Evolutionary conservation across 345 rosid species (phyloP).

Genomic region (Populus simonii): DNA sequence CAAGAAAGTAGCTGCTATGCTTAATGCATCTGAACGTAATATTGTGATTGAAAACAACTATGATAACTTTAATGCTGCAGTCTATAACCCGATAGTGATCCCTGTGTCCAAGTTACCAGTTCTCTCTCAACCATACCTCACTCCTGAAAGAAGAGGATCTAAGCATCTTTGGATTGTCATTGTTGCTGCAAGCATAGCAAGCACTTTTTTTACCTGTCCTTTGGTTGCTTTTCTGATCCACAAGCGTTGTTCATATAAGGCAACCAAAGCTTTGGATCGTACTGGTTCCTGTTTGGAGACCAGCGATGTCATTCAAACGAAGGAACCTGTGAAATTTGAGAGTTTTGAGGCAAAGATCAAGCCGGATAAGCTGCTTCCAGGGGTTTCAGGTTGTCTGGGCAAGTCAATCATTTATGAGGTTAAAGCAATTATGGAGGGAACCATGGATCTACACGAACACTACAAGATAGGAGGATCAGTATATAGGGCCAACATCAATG

Average conservation of each 20-base stretch:
- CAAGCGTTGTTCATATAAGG: neutral
- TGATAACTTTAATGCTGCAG: constrained; percentile 31
- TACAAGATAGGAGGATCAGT: constrained; percentile 48
- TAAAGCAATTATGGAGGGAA: constrained; percentile 43
- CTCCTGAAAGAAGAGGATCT: constrained; percentile 17
- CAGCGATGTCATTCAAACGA: constrained; percentile 36
- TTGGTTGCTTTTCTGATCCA: constrained; percentile 23
- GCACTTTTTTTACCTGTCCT: constrained; percentile 23
- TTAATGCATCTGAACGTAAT: constrained; percentile 36
- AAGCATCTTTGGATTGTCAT: constrained; percentile 20
- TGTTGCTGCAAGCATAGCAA: constrained; percentile 20
- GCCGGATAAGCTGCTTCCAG: constrained; percentile 48
- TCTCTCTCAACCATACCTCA: constrained; percentile 29
- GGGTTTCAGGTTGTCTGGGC: constrained; percentile 51
- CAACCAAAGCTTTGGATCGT: constrained; percentile 27
- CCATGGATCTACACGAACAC: constrained; percentile 40
- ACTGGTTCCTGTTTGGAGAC: constrained; percentile 37
- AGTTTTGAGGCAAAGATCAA: constrained; percentile 30
- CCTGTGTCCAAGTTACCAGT: constrained; percentile 49
- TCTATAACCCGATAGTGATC: constrained; percentile 44
- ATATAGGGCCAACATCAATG: constrained; percentile 46
- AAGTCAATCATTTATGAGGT: constrained; percentile 45
- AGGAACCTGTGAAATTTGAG: constrained; percentile 15
- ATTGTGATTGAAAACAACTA: constrained; percentile 41
- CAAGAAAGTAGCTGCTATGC: constrained; percentile 35